Evolutionary conservation across 176 grass and related monocot species (phyloP).

Genomic region (Aegilops longissima): DNA sequence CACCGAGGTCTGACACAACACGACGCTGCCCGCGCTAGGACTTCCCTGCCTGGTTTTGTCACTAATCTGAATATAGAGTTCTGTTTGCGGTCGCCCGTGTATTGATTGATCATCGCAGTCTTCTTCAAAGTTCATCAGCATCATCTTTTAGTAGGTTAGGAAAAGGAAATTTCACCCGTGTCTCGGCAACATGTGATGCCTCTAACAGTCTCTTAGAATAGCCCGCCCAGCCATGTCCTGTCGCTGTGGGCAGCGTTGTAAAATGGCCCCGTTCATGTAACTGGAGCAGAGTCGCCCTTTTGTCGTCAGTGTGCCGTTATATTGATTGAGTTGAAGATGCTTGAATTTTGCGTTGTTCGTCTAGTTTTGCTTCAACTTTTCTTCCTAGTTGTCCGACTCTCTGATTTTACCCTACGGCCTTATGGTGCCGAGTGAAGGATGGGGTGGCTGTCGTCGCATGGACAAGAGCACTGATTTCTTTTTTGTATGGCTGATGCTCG

Average conservation of each 20-base stretch:
- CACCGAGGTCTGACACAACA: slow-evolving; percentile 4
- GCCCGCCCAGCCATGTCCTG: not conserved
- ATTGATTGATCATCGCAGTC: slow-evolving; percentile 28
- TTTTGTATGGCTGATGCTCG: not conserved
- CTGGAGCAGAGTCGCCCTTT: slow-evolving; percentile 1
- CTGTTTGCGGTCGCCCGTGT: slow-evolving; percentile 16
- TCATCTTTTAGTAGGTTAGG: slow-evolving; percentile 33
- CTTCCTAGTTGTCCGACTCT: not conserved
- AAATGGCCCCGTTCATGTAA: slow-evolving; percentile 23
- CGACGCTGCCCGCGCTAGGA: slow-evolving; percentile 15
- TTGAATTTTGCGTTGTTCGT: not conserved
- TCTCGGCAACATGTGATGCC: slow-evolving; percentile 42
- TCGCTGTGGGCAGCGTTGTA: slow-evolving; percentile 38
- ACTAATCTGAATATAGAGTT: slow-evolving; percentile 55
- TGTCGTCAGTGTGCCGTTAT: slow-evolving; percentile 12
- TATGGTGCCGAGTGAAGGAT: not conserved
- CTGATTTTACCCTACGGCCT: not conserved
- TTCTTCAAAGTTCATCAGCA: not conserved
- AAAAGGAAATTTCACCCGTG: slow-evolving; percentile 54
- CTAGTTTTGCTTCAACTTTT: not conserved
- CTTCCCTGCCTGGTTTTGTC: not conserved
- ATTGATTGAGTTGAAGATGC: slow-evolving; percentile 34
- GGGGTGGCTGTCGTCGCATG: not conserved
- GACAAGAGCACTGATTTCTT: not conserved
- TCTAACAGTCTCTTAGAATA: slow-evolving; percentile 56